A percentile compares a stretch with the other conserved stretches of the same genome.
These are phyloP conservation scores for Diaporthe longicolla DNA, from an alignment of 2,329 filamentous ascomycete genomes.

Conservation along the genomic window DNA sequence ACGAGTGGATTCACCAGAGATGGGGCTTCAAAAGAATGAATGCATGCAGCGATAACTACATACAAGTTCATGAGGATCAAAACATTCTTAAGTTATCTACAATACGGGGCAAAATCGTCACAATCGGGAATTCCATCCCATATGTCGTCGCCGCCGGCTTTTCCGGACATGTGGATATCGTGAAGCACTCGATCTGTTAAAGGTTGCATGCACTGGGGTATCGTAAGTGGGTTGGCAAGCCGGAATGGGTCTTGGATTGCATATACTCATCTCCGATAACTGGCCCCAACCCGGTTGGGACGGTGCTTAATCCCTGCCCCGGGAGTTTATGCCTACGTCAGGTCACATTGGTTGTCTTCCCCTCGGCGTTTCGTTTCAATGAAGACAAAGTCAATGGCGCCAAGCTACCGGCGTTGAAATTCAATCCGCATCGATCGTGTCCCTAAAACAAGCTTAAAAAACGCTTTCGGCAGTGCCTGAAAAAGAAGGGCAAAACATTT, in stretches of 20 bases:
- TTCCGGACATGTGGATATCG: constrained; percentile 20
- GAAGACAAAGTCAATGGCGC: neutral
- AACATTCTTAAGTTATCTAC: neutral
- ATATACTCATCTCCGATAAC: constrained; percentile 27
- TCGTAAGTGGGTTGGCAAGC: constrained; percentile 6
- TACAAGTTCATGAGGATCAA: neutral
- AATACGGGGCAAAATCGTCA: neutral
- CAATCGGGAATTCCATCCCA: constrained; percentile 15
- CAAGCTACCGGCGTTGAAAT: neutral
- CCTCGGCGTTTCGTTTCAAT: constrained; percentile 23
- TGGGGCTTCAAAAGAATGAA: neutral
- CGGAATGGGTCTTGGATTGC: constrained; percentile 6
- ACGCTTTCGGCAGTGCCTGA: neutral
- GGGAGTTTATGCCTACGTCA: constrained; percentile 6
- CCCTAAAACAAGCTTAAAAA: constrained; percentile 9
- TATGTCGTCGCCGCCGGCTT: constrained; percentile 27
- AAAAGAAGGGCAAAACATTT: neutral
- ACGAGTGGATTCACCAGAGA: constrained; percentile 9
- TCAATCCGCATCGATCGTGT: neutral
- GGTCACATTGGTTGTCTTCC: neutral
- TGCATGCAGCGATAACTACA: neutral
- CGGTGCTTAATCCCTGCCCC: neutral
- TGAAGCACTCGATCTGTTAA: constrained; percentile 6
- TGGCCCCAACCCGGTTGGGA: neutral
- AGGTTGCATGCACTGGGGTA: constrained; percentile 7